Conservation (phyloP, 352 stramenopile genomes). For the Globisporangium nunn region DNA sequence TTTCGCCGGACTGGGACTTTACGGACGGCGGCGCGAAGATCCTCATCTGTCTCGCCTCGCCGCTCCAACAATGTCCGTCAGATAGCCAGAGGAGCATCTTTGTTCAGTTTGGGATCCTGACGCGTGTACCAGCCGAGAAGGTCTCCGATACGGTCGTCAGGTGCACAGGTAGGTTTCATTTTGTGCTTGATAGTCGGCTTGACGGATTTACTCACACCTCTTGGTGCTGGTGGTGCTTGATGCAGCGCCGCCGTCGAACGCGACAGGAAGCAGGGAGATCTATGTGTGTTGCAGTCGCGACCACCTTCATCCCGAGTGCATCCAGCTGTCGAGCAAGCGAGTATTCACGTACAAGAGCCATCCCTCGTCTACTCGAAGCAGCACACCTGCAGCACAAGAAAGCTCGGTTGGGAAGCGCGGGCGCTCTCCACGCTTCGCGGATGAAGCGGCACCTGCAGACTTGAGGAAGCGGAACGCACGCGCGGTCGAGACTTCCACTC, state of each 20-base stretch:
- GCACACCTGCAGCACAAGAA: background rate
- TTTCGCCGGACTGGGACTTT: constrained; percentile 83
- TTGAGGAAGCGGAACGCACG: constrained; percentile 1
- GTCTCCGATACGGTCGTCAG: constrained; percentile 69
- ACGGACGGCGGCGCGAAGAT: constrained; percentile 68
- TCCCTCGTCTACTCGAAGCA: background rate
- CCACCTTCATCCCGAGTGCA: constrained; percentile 15
- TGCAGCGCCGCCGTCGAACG: constrained; percentile 36
- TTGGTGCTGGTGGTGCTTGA: background rate
- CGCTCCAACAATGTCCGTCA: constrained; percentile 20
- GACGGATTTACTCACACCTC: background rate
- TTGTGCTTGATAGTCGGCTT: background rate
- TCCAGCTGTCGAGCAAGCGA: constrained; percentile 41
- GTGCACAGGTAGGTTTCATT: constrained; percentile 41
- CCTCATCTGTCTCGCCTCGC: constrained; percentile 63
- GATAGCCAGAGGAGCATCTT: constrained; percentile 32
- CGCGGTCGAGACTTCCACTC: constrained; percentile 18
- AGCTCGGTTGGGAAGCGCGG: constrained; percentile 34
- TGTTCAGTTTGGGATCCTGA: constrained; percentile 59
- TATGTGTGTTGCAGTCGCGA: constrained; percentile 41
- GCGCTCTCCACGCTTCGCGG: constrained; percentile 22
- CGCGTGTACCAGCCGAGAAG: constrained; percentile 40
- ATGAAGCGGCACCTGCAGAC: background rate
- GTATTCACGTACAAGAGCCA: constrained; percentile 53
- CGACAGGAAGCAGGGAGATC: constrained; percentile 44